Evolutionary conservation across 2,329 filamentous ascomycete species (phyloP), one percentile per base, ranked within the genome.

Genomic region (Paecilomyces sp.): DNA sequence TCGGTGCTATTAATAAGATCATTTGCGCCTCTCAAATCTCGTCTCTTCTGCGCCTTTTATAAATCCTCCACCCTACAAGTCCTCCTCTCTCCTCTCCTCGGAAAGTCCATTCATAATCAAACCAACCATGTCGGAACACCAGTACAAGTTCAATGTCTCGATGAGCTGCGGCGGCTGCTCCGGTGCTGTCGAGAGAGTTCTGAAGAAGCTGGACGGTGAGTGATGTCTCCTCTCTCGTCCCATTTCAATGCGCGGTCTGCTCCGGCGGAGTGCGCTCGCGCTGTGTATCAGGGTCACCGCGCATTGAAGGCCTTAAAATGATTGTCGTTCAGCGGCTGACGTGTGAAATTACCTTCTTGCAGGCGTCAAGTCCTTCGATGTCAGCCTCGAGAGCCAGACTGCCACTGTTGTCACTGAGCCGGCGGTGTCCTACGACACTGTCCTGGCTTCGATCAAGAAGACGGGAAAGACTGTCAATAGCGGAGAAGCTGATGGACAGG

Each of bases 81-180:
- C 6, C 25, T 3, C 6, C 25, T 28, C 31, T 11, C 31, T 33
- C 31, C 2, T 33, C 31, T 33, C 31, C 11, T 8, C 31, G 8
- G 31, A 9, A 33, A 28, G 7, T 24, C 28, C 18, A 7, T 22
- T 30, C 18, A 13, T 54, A 55, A 34, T 60, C 70, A 82, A 33
- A 11, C 31, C 31, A 33, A 33, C 66, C 70, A 92, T 92, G 89
- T 80, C 87, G 61, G 86, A 88, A 68, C 91, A 96, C 82, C 90
- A 86, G 67, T 97, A 97, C 88, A 91, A 94, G 77, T 97, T 97
- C 83, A 88, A 92, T 78, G 86, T 97, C 76, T 83, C 81, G 77
- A 99, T 99, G 94, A 89, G 82, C 83, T 99, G 94, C 80, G 86
- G 90, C 74, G 94, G 94, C 76, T 99, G 94, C 87, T 97, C 92